These are phyloP conservation scores for Wickerhamiella hasegawae DNA, from an alignment of 805 yeast genomes.

Conservation along the genomic window DNA sequence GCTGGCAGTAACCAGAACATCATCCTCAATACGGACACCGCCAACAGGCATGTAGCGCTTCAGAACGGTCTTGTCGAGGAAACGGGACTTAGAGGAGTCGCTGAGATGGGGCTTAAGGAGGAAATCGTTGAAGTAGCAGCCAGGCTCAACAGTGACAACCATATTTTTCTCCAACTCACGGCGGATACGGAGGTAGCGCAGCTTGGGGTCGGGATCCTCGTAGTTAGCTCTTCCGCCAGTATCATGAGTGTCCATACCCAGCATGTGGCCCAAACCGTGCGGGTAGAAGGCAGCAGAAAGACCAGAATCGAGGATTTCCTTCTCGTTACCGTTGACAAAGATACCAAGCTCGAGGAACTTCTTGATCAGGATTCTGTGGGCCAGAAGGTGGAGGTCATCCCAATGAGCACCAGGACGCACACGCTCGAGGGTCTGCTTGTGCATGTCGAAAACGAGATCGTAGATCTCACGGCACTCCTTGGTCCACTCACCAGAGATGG, in stretches of 20 bases:
- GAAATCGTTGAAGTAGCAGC: constrained; percentile 77
- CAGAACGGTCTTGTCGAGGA: constrained; percentile 47
- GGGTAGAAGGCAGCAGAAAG: constrained; percentile 76
- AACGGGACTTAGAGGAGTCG: constrained; percentile 31
- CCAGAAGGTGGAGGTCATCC: constrained; percentile 69
- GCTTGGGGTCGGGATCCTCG: constrained; percentile 63
- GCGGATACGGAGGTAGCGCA: constrained; percentile 66
- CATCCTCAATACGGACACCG: constrained; percentile 97
- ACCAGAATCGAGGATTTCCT: constrained; percentile 55
- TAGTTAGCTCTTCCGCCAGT: constrained; percentile 83
- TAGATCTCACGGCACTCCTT: constrained; percentile 75
- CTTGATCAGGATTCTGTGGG: constrained; percentile 63
- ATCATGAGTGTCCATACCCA: constrained; percentile 95
- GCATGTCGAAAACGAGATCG: constrained; percentile 71
- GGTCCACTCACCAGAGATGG: constrained; percentile 78
- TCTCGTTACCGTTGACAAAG: constrained; percentile 38
- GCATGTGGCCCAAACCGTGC: constrained; percentile 86
- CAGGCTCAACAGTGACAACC: constrained; percentile 93
- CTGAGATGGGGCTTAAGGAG: constrained; percentile 42
- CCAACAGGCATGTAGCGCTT: constrained; percentile 77
- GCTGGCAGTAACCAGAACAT: constrained; percentile 54
- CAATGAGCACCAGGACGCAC: constrained; percentile 73
- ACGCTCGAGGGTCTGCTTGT: constrained; percentile 45
- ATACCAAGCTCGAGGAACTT: constrained; percentile 62
- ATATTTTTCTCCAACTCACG: constrained; percentile 55